Evolutionary conservation across 148 eudicot species (phyloP), one percentile per base, ranked within the genome.

Genomic region (Drosera capensis): DNA sequence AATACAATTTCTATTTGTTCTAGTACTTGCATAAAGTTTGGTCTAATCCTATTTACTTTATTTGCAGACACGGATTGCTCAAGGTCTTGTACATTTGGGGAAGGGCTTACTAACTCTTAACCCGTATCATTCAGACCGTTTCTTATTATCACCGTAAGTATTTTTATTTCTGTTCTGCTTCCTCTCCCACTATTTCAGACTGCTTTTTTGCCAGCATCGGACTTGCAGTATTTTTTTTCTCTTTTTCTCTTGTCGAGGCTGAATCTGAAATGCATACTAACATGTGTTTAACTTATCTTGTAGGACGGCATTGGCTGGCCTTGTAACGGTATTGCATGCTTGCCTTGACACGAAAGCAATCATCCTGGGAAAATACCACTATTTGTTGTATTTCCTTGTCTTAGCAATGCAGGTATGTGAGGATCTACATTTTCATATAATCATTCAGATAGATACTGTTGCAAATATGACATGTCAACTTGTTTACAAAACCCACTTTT

Each of bases 21-120:
- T n/a, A n/a, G 23, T 50, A 26, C 7, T 11, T 4, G 45, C 45
- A n/a, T n/a, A 40, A 40, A 23, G 14, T 25, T 21, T 4, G 45
- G 43, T 5, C 13, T 21, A 38, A 40, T 35, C 12, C n/a, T n/a
- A n/a, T n/a, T 34, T 20, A 21, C 29, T 8, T 23, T 41, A 42
- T 56, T 2, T 58, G 54, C 82, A 90, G 99, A 95, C 84, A 35
- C 94, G 93, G 50, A 84, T 90, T 46, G 99, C 99, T 34, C 99
- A 90, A 66, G 99, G 95, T 58, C 78, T 90, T 25, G 93, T 80
- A 18, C 95, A 90, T 63, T 21, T 90, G 74, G 99, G 99, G 44
- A 90, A 90, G 64, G 99, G 99, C 19, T 58, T 90, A 52, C 47
- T 90, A 66, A 84, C 95, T 40, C 85, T 90, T 45, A 59, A 80